Conservation (phyloP, 208 protist genomes). For the Wallacemonas rigidus region DNA sequence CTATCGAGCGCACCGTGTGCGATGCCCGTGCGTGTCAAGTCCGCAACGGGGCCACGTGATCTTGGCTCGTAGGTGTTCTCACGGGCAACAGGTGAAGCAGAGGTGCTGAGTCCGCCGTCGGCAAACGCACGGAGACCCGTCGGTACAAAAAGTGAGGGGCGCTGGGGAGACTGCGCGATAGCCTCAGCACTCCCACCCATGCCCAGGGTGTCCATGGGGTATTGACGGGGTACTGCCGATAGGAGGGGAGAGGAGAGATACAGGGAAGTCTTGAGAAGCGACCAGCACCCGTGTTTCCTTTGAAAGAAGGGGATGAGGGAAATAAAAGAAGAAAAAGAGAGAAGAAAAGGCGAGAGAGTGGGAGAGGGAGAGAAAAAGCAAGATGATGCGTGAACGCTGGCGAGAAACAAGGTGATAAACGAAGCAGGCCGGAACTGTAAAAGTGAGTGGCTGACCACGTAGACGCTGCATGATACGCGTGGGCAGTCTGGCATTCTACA, state of each 20-base stretch:
- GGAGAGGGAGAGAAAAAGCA: no score
- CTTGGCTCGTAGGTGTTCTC: neutral
- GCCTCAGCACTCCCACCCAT: neutral
- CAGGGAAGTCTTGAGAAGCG: no score
- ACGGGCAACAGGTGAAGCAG: neutral
- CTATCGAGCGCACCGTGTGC: constrained; percentile 6
- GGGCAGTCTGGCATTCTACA: no score
- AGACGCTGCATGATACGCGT: no score
- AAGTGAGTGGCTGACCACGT: neutral
- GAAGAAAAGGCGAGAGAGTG: no score
- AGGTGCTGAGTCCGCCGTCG: neutral
- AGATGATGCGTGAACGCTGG: no score
- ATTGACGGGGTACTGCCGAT: no score
- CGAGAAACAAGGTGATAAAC: no score
- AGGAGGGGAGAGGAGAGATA: no score
- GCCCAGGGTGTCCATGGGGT: neutral
- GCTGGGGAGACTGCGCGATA: neutral
- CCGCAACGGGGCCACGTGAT: neutral
- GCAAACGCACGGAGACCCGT: neutral
- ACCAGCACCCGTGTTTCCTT: no score
- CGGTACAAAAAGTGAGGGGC: neutral
- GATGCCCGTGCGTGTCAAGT: neutral
- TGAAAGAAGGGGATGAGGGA: no score
- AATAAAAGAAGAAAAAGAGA: no score
- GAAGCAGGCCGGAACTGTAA: neutral